These are phyloP conservation scores for Anaeramoeba flamelloides DNA, from an alignment of 78 protist genomes.

Conservation along the genomic window DNA sequence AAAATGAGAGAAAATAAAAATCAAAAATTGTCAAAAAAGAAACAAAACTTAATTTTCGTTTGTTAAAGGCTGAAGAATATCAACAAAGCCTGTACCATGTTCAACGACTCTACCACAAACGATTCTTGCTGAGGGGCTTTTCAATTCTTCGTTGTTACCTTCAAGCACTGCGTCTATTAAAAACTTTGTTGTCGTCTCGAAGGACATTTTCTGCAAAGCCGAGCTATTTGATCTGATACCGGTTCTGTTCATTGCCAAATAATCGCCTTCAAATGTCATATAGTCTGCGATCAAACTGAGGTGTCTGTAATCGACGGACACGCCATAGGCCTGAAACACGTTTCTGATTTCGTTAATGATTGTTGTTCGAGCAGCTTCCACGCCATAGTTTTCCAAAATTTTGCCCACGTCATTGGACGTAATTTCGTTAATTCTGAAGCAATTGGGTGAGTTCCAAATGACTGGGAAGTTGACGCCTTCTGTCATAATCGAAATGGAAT, in stretches of 20 bases:
- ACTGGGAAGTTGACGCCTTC: not conserved
- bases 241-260: slow-evolving; percentile 35
- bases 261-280: slow-evolving; percentile 50
- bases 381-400: not conserved
- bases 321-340: slow-evolving; percentile 86
- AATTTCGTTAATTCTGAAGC: not conserved
- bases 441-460: not conserved
- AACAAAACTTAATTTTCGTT: too few species aligned
- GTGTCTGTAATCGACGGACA: slow-evolving; percentile 80
- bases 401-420: not conserved
- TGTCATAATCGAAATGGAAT: not conserved
- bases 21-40: too few species aligned
- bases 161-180: slow-evolving; percentile 22
- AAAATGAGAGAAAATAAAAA: too few species aligned
- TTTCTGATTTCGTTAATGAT: slow-evolving; percentile 52
- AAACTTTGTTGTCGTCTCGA: slow-evolving; percentile 56
- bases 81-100: slow-evolving; percentile 21
- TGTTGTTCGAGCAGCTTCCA: slow-evolving; percentile 65
- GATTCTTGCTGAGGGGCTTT: slow-evolving; percentile 8
- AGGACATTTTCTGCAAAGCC: slow-evolving; percentile 50
- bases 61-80: not conserved
- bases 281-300: slow-evolving; percentile 79
- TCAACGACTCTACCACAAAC: slow-evolving; percentile 1
- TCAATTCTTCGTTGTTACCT: not conserved
- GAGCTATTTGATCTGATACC: slow-evolving; percentile 31